A percentile compares a stretch with the other conserved stretches of the same genome.
Evolutionary conservation across 306 rosid genomes (phyloP).

Genomic region (Cicer chorassanicum): DNA sequence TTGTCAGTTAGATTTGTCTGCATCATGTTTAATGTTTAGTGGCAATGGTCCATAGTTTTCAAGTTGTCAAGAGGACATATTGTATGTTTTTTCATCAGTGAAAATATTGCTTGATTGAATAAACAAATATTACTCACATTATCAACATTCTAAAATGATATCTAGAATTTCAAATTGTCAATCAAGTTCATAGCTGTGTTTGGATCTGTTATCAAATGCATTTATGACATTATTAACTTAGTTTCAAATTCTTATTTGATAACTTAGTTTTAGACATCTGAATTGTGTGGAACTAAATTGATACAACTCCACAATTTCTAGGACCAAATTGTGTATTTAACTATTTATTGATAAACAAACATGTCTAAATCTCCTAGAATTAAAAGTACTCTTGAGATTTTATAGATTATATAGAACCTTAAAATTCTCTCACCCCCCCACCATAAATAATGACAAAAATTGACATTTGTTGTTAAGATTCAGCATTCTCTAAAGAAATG

Average conservation of each 20-base stretch:
- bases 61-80: conserved; percentile 1
- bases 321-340: no score
- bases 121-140: background rate
- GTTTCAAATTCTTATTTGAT: no score
- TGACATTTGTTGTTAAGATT: background rate
- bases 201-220: no score
- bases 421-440: background rate
- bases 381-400: background rate
- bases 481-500: conserved; percentile 19
- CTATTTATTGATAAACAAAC: background rate
- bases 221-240: no score
- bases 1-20: background rate
- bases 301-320: no score
- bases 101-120: background rate
- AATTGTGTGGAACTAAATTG: no score
- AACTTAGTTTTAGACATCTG: no score
- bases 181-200: no score
- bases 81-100: background rate
- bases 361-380: background rate
- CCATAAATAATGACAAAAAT: background rate
- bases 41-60: conserved; percentile 3
- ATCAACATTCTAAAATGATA: no score
- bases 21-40: conserved; percentile 1
- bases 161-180: no score
- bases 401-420: background rate